phyloP scores from a whole-genome alignment of 2,329 filamentous ascomycete genomes.

The Orbilia ellipsospora region DNA sequence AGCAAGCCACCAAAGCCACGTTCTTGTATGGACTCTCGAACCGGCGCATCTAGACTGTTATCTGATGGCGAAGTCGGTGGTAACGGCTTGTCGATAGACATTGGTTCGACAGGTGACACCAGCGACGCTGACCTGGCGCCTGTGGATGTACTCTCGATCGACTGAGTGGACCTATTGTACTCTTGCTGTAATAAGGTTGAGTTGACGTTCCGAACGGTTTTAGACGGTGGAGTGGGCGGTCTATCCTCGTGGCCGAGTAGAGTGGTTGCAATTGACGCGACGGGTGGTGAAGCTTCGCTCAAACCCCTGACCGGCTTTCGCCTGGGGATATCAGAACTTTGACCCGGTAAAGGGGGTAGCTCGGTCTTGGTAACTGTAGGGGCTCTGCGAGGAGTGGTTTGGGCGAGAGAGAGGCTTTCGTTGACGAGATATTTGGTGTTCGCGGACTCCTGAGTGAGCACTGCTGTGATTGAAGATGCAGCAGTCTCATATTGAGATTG shows the following conservation, averaged over 20 bases:
- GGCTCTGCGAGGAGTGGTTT: conserved; percentile 15
- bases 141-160: conserved; percentile 32
- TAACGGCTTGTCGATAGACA: conserved; percentile 40
- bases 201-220: conserved; percentile 29
- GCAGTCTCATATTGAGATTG: not conserved
- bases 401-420: conserved; percentile 32
- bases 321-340: conserved; percentile 49
- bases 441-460: conserved; percentile 43
- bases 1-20: conserved; percentile 49
- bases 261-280: not conserved
- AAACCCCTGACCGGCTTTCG: conserved; percentile 47
- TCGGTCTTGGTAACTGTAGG: conserved; percentile 43
- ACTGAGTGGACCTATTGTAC: conserved; percentile 38
- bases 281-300: conserved; percentile 19
- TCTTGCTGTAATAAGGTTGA: conserved; percentile 22
- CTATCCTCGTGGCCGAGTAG: conserved; percentile 7
- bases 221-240: conserved; percentile 49
- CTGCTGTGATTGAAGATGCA: too few relatives aligned
- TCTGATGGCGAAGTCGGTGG: conserved; percentile 26
- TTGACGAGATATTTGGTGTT: conserved; percentile 49
- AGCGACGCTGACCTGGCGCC: conserved; percentile 19
- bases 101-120: conserved; percentile 25
- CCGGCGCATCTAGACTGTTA: conserved; percentile 27
- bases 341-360: conserved; percentile 49
- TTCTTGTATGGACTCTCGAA: conserved; percentile 38